A percentile compares a stretch with the other conserved stretches of the same genome.
phyloP scores from a whole-genome alignment of 805 yeast species.

The Vanderwaltozyma verrucispora region DNA sequence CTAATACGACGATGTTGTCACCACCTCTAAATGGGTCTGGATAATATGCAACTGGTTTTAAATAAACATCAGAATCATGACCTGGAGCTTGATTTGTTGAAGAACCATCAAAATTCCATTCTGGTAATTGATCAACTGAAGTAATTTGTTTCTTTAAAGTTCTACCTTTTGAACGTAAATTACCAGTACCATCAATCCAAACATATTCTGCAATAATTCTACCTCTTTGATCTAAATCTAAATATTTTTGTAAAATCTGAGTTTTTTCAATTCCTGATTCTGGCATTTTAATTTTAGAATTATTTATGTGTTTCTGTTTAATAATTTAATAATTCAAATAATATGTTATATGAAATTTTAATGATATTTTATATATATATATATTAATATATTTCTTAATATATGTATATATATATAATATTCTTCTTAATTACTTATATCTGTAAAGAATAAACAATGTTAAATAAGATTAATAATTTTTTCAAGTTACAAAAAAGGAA shows the following conservation, averaged over 20 bases:
- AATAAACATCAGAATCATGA: slow-evolving; percentile 86
- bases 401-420: too few relatives aligned
- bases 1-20: slow-evolving; percentile 87
- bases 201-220: slow-evolving; percentile 89
- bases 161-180: slow-evolving; percentile 88
- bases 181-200: slow-evolving; percentile 93
- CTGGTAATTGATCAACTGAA: slow-evolving; percentile 81
- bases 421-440: too few relatives aligned
- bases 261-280: slow-evolving; percentile 43
- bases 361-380: too few relatives aligned
- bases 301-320: too few relatives aligned
- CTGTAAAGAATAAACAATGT: too few relatives aligned
- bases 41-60: slow-evolving; percentile 92
- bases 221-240: slow-evolving; percentile 78
- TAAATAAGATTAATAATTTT: too few relatives aligned
- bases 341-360: too few relatives aligned
- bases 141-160: slow-evolving; percentile 63
- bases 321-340: too few relatives aligned
- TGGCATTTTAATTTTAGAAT: slow-evolving; percentile 7
- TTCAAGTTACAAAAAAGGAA: too few relatives aligned
- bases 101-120: slow-evolving; percentile 99
- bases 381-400: too few relatives aligned
- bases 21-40: slow-evolving; percentile 98
- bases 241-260: slow-evolving; percentile 70
- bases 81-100: slow-evolving; percentile 99